Percentiles rank a stretch among this genome's conserved stretches.
Evolutionary conservation across 371 early-diverging fungal genomes (phyloP).

Genomic region (Chytridiales sp.): DNA sequence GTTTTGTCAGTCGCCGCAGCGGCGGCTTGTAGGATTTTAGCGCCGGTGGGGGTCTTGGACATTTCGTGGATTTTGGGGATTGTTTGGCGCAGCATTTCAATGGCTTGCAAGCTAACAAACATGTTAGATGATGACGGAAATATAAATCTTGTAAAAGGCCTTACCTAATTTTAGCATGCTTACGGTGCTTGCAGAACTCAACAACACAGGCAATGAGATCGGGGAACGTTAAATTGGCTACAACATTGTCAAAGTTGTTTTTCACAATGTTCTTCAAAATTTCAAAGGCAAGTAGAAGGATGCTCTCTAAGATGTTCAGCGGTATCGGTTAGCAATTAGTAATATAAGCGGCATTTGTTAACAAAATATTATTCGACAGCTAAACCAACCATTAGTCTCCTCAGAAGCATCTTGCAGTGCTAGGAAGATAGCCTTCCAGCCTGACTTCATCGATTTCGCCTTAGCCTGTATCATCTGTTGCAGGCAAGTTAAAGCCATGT

Average conservation of each 20-base stretch:
- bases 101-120: slow-evolving; percentile 35
- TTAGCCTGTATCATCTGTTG: slow-evolving; percentile 85
- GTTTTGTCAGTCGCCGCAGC: slow-evolving; percentile 35
- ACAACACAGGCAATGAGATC: slow-evolving; percentile 53
- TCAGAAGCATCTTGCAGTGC: slow-evolving; percentile 76
- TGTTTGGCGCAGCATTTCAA: slow-evolving; percentile 44
- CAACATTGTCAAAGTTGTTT: slow-evolving; percentile 47
- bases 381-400: slow-evolving; percentile 60
- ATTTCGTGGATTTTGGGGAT: slow-evolving; percentile 41
- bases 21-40: slow-evolving; percentile 47
- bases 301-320: slow-evolving; percentile 34
- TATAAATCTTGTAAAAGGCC: neutral
- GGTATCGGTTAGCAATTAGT: neutral
- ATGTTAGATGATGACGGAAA: neutral
- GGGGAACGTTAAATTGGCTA: slow-evolving; percentile 45
- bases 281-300: slow-evolving; percentile 52
- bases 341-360: neutral
- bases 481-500: slow-evolving; percentile 88
- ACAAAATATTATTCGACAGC: neutral
- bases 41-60: slow-evolving; percentile 28
- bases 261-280: slow-evolving; percentile 48
- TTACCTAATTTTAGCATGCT: slow-evolving; percentile 44
- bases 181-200: slow-evolving; percentile 53
- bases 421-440: slow-evolving; percentile 89
- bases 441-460: slow-evolving; percentile 67